A percentile compares a stretch with the other conserved stretches of the same genome.
Evolutionary conservation across 2,329 filamentous ascomycete genomes (phyloP).

Genomic region (Venturia pyrina): DNA sequence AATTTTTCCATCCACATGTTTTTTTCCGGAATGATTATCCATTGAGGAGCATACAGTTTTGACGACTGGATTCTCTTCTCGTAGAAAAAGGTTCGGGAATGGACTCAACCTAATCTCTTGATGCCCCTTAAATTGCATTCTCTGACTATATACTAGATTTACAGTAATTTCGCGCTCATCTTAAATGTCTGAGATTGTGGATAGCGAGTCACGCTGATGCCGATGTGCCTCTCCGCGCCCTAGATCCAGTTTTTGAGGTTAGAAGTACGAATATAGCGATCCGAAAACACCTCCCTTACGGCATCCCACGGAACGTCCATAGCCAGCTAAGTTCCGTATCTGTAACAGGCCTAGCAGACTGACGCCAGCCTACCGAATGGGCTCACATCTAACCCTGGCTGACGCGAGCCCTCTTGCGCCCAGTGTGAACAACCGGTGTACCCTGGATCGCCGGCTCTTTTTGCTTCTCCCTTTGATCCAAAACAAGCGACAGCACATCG

Average conservation of each 20-base stretch:
- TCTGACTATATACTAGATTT: neutral
- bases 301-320: neutral
- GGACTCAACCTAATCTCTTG: too few species aligned
- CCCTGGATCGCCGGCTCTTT: neutral
- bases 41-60: too few species aligned
- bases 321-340: neutral
- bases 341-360: neutral
- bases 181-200: neutral
- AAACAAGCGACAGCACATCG: slow-evolving; percentile 67
- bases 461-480: slow-evolving; percentile 39
- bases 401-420: slow-evolving; percentile 9
- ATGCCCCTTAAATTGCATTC: neutral
- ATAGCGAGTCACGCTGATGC: neutral
- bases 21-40: too few species aligned
- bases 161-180: neutral
- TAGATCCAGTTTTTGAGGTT: neutral
- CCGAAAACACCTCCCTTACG: neutral
- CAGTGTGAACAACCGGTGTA: slow-evolving; percentile 8
- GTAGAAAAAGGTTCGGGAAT: too few species aligned
- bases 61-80: too few species aligned
- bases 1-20: too few species aligned
- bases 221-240: neutral
- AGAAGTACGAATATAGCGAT: neutral
- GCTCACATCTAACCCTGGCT: slow-evolving; percentile 3
- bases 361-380: neutral